A percentile compares a stretch with the other conserved stretches of the same genome.
Conservation (phyloP, 2,329 filamentous ascomycete genomes). For the Acrodontium crateriforme region DNA sequence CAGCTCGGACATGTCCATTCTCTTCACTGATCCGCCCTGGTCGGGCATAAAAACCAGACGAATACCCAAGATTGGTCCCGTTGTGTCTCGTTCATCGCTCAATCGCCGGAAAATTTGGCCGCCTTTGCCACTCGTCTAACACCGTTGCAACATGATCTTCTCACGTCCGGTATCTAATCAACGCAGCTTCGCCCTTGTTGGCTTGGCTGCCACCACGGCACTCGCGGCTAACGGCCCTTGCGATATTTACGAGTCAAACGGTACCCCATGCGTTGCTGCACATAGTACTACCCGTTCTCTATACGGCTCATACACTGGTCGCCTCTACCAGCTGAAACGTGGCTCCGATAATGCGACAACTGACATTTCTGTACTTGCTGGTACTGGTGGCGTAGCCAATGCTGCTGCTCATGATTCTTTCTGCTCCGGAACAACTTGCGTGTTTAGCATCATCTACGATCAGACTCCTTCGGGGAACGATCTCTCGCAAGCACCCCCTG, state of each 20-base stretch:
- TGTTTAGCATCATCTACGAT: conserved; percentile 50
- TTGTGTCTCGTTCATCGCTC: too few species aligned
- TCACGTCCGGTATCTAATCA: too few species aligned
- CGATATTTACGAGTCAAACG: conserved; percentile 45
- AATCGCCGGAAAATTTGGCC: too few species aligned
- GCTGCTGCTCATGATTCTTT: conserved; percentile 46
- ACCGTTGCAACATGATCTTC: too few species aligned
- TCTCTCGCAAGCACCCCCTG: conserved; percentile 44
- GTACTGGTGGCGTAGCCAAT: conserved; percentile 49
- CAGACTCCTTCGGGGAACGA: conserved; percentile 50
- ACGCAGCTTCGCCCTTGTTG: too few species aligned
- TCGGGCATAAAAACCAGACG: too few species aligned
- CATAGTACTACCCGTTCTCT: conserved; percentile 52
- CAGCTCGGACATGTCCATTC: too few species aligned
- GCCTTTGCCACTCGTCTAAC: too few species aligned
- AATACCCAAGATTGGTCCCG: too few species aligned
- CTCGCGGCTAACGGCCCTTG: conserved; percentile 43
- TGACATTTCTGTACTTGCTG: conserved; percentile 36
- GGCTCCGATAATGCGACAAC: conserved; percentile 37
- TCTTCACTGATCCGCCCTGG: too few species aligned
- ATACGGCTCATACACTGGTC: conserved; percentile 38
- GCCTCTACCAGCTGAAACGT: conserved; percentile 48
- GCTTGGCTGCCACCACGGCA: conserved; percentile 24
- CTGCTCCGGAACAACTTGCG: conserved; percentile 46
- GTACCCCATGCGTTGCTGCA: conserved; percentile 49